Base-by-base conservation (phyloP, 129 eudicot species). In the Artemisia argyi region DNA sequence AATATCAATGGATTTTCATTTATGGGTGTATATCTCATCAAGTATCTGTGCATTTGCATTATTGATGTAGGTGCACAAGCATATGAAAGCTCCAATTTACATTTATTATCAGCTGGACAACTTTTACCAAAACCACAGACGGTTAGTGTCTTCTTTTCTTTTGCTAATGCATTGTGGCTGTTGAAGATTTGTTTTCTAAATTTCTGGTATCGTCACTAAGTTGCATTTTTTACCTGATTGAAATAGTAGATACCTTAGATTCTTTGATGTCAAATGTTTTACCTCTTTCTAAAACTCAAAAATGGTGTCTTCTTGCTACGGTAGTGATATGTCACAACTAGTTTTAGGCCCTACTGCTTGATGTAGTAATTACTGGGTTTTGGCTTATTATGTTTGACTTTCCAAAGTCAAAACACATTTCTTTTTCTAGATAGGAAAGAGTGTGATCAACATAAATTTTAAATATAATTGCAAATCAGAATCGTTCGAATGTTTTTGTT, bases 61-160 rank as follows among this genome's bases (percentile, higher is more conserved):
- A 39, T 26, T 42, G 28, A 61, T 88, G 67, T 69, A 92, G 97
- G 87, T 85, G 60, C 81, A 65, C 73, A 86, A 87, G 76, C 86
- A 64, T 68, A 92, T 92, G 97, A 92, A 88, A 84, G 94, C 97
- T 64, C 97, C 97, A 76, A 77, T 92, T 65, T 78, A 79, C 78
- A 75, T 92, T 39, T 92, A 89, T 61, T 91, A 91, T 72, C 96
- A 91, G 81, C 89, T 91, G 22, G 97, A 91, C 73, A 84, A 86
- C 82, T 91, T 82, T 83, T 92, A 92, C 79, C 97, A 92, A 77
- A 92, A 92, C 85, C 96, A 92, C 66, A 73, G 97, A 59, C 73
- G 97, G 97, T 89, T 69, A 79, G 83, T 73, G 42, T 44, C 55
- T 39, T 35, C 44, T 1, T 35, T 35, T 39, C 44, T 1, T 39